Evolutionary conservation across 1,284 basidiomycete genomes (phyloP).

Genomic region (Melampsora americana): DNA sequence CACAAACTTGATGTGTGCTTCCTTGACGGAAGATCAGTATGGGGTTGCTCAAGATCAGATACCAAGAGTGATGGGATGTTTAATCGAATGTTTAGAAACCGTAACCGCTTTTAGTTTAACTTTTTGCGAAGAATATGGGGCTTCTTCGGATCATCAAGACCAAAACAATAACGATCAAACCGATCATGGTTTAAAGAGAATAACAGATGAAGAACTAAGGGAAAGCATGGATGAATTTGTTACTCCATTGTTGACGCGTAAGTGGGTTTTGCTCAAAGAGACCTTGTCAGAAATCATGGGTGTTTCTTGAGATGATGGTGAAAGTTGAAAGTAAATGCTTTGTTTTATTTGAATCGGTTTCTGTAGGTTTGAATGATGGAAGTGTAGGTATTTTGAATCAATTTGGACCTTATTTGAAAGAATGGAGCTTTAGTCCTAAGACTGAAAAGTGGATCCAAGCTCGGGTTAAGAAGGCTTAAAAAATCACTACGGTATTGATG

Average conservation of each 20-base stretch:
- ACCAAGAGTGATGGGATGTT: slow-evolving; percentile 70
- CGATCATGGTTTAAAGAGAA: background rate
- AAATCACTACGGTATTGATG: background rate
- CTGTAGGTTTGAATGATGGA: slow-evolving; percentile 32
- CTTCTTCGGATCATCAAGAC: background rate
- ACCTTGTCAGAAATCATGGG: too few relatives aligned
- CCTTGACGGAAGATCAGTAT: slow-evolving; percentile 72
- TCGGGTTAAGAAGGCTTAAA: slow-evolving; percentile 1
- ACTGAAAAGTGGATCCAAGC: slow-evolving; percentile 23
- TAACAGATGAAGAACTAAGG: background rate
- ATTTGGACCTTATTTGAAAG: slow-evolving; percentile 39
- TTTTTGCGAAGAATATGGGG: slow-evolving; percentile 23
- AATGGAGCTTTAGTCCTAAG: slow-evolving; percentile 28
- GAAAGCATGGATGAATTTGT: slow-evolving; percentile 16
- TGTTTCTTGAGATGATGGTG: background rate
- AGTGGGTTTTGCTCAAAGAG: background rate
- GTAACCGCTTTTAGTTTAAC: slow-evolving; percentile 64
- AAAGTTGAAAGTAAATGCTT: background rate
- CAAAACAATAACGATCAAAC: background rate
- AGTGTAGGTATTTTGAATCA: slow-evolving; percentile 24
- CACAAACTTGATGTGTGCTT: slow-evolving; percentile 66
- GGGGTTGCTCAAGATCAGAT: slow-evolving; percentile 79
- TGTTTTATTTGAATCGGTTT: slow-evolving; percentile 3
- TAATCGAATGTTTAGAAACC: slow-evolving; percentile 65
- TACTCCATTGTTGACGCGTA: slow-evolving; percentile 20